Percentiles rank a stretch among this genome's conserved stretches.
Conservation (phyloP, 192 early-diverging fungal genomes). For the Linnemannia exigua region DNA sequence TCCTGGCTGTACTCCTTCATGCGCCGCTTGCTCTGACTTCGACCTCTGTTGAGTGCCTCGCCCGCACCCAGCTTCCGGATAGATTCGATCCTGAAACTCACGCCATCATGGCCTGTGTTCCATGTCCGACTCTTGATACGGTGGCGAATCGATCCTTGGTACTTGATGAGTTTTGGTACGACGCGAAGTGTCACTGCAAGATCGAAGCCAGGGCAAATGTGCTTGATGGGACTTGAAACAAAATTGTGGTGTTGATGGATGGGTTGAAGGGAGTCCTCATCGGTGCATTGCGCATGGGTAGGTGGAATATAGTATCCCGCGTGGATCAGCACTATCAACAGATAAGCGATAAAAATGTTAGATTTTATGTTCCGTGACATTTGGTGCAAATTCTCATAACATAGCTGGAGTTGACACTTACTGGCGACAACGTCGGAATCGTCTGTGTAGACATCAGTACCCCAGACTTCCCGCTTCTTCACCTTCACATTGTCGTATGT, state of each 20-base stretch:
- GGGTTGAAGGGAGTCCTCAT: slow-evolving; percentile 28
- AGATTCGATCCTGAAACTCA: slow-evolving; percentile 75
- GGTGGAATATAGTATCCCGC: slow-evolving; percentile 51
- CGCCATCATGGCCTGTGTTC: slow-evolving; percentile 81
- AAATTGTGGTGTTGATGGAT: slow-evolving; percentile 43
- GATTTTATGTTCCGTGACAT: no score
- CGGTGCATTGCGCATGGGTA: slow-evolving; percentile 11
- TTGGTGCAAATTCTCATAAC: no score
- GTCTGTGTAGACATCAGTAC: slow-evolving; percentile 88
- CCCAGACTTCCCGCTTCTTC: slow-evolving; percentile 78
- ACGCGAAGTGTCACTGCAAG: slow-evolving; percentile 77
- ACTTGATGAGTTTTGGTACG: slow-evolving; percentile 76
- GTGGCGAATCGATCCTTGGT: slow-evolving; percentile 74
- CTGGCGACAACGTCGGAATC: slow-evolving; percentile 89
- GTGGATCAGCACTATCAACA: slow-evolving; percentile 64
- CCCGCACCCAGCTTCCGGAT: slow-evolving; percentile 68
- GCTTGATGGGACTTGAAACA: slow-evolving; percentile 24
- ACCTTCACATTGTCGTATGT: slow-evolving; percentile 76
- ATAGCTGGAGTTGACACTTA: slow-evolving; percentile 44
- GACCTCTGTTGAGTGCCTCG: slow-evolving; percentile 55
- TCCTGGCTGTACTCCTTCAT: slow-evolving; percentile 47
- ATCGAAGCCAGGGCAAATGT: slow-evolving; percentile 70
- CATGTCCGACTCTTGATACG: slow-evolving; percentile 74
- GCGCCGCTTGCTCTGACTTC: slow-evolving; percentile 60
- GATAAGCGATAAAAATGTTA: neutral